Percentiles rank a stretch among this genome's conserved stretches.
These are phyloP conservation scores for Ilyonectria mors-panacis DNA, from an alignment of 2,329 filamentous ascomycete genomes.

Conservation along the genomic window DNA sequence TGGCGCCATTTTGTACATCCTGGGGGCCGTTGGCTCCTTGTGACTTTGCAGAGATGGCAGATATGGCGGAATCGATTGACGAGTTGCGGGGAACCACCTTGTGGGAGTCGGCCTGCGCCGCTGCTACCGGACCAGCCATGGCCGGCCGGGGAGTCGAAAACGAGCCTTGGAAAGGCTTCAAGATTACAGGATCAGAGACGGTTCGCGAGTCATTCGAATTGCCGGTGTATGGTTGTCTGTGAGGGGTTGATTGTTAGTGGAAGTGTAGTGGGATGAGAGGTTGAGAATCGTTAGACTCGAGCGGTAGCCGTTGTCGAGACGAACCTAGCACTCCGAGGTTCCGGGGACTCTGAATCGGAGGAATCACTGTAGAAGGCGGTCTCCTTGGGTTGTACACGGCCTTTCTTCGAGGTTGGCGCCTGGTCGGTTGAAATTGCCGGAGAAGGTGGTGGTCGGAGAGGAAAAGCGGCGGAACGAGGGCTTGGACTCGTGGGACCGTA, in stretches of 20 bases:
- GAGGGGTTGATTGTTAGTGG: conserved; percentile 30
- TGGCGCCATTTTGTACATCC: conserved; percentile 71
- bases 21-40: conserved; percentile 70
- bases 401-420: conserved; percentile 32
- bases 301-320: conserved; percentile 36
- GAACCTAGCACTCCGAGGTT: conserved; percentile 52
- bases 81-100: conserved; percentile 76
- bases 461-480: conserved; percentile 47
- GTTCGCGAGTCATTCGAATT: conserved; percentile 66
- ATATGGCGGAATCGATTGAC: conserved; percentile 95
- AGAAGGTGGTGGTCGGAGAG: conserved; percentile 48
- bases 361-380: conserved; percentile 57
- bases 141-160: conserved; percentile 55
- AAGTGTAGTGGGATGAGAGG: not conserved
- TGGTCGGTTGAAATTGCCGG: conserved; percentile 37
- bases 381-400: conserved; percentile 36
- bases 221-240: conserved; percentile 46
- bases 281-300: conserved; percentile 14
- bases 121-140: conserved; percentile 64
- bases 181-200: conserved; percentile 60
- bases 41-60: conserved; percentile 76
- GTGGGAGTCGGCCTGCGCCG: conserved; percentile 57
- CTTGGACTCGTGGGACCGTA: conserved; percentile 61
- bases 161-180: conserved; percentile 60
- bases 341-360: conserved; percentile 53